These are phyloP conservation scores for Hevea brasiliensis DNA, from an alignment of 345 rosid genomes.

Conservation along the genomic window DNA sequence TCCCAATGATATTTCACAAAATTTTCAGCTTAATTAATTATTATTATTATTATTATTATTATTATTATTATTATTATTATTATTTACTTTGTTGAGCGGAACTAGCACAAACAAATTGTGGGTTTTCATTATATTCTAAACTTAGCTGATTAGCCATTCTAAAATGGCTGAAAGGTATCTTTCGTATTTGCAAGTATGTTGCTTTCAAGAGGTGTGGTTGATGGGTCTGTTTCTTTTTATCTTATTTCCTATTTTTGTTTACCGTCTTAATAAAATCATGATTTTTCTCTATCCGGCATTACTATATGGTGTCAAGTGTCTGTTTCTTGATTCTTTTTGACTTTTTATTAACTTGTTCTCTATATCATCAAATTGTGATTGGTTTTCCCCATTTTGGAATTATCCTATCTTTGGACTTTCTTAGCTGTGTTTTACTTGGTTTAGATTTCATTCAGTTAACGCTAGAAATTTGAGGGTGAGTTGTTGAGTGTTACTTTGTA, in stretches of 20 bases:
- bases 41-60: too few relatives aligned
- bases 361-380: slow-evolving; percentile 10
- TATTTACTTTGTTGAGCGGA: too few relatives aligned
- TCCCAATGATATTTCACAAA: too few relatives aligned
- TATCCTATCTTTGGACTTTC: slow-evolving; percentile 22
- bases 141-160: slow-evolving; percentile 17
- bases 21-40: background rate
- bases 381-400: slow-evolving; percentile 10
- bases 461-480: background rate
- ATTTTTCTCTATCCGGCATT: slow-evolving; percentile 18
- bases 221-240: slow-evolving; percentile 34
- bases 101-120: background rate
- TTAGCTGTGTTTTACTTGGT: slow-evolving; percentile 17
- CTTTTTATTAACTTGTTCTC: background rate
- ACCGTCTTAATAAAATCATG: background rate
- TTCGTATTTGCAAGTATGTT: slow-evolving; percentile 53
- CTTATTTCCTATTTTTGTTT: slow-evolving; percentile 9
- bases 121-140: background rate
- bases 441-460: background rate
- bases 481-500: background rate
- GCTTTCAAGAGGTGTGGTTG: slow-evolving; percentile 58
- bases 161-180: slow-evolving; percentile 56
- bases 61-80: too few relatives aligned
- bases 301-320: slow-evolving; percentile 11
- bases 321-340: background rate